These are phyloP conservation scores for Tieghemostelium lacteum DNA, from an alignment of 78 protist genomes.

Conservation along the genomic window DNA sequence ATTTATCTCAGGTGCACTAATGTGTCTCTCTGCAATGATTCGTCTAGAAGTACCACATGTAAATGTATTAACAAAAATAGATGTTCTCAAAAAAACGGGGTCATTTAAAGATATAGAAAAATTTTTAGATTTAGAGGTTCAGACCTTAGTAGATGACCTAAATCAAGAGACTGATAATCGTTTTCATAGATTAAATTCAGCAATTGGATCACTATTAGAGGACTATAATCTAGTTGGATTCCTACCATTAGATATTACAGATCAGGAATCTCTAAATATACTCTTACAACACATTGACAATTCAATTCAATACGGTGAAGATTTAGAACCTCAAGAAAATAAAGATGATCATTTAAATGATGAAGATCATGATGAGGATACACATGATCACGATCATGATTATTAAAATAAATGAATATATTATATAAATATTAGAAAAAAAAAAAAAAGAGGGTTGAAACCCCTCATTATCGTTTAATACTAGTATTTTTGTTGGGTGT, in stretches of 20 bases:
- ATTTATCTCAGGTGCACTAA: slow-evolving; percentile 83
- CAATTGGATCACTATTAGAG: slow-evolving; percentile 79
- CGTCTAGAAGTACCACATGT: slow-evolving; percentile 96
- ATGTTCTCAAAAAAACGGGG: slow-evolving; percentile 71
- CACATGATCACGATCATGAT: neutral
- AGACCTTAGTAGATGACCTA: slow-evolving; percentile 19
- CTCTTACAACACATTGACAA: slow-evolving; percentile 83
- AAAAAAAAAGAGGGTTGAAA: too few relatives aligned
- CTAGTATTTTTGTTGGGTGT: too few relatives aligned
- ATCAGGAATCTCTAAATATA: slow-evolving; percentile 69
- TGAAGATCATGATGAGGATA: slow-evolving; percentile 30
- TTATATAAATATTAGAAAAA: neutral
- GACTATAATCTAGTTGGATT: slow-evolving; percentile 90
- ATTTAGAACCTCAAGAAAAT: slow-evolving; percentile 86
- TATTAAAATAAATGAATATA: neutral
- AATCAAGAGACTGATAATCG: slow-evolving; percentile 45
- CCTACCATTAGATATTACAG: slow-evolving; percentile 85
- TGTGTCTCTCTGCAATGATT: slow-evolving; percentile 94
- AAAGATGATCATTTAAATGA: neutral
- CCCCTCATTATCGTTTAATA: too few relatives aligned
- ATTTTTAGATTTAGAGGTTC: slow-evolving; percentile 61
- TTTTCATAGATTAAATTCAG: slow-evolving; percentile 53
- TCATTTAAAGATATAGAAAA: slow-evolving; percentile 50
- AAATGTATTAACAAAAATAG: slow-evolving; percentile 95
- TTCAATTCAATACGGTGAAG: slow-evolving; percentile 94